phyloP scores from a whole-genome alignment of 202 grass and related monocot species.

The Elaeis oleifera region DNA sequence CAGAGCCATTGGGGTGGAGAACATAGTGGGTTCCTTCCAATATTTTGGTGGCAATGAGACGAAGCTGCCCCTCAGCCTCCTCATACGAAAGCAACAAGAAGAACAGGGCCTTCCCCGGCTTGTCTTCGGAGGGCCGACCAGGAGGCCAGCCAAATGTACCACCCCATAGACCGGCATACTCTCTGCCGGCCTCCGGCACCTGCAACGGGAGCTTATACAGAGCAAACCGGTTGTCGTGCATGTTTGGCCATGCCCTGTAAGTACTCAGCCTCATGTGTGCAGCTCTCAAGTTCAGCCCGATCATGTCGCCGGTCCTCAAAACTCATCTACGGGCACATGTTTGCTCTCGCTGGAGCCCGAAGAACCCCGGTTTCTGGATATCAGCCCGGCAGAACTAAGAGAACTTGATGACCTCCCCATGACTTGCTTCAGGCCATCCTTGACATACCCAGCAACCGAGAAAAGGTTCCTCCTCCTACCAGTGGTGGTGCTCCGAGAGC shows the following conservation, averaged over 20 bases:
- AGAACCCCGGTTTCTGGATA: neutral
- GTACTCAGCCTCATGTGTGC: conserved; percentile 36
- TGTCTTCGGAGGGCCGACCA: conserved; percentile 36
- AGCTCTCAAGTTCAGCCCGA: conserved; percentile 56
- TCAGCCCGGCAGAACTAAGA: conserved; percentile 4
- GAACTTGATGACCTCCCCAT: conserved; percentile 30
- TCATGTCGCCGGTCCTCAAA: conserved; percentile 30
- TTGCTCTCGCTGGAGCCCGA: conserved; percentile 28
- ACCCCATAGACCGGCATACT: conserved; percentile 73
- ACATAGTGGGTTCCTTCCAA: conserved; percentile 80
- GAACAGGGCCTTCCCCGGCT: conserved; percentile 57
- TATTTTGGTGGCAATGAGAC: conserved; percentile 73
- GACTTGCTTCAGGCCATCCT: conserved; percentile 52
- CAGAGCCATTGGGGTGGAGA: conserved; percentile 66
- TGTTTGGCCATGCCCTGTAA: conserved; percentile 61
- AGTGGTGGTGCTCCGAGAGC: neutral
- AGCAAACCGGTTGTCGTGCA: conserved; percentile 55
- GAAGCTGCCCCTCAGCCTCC: conserved; percentile 38
- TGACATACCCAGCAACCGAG: conserved; percentile 36
- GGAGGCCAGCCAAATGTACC: conserved; percentile 86
- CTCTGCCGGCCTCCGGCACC: conserved; percentile 24
- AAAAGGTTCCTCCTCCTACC: conserved; percentile 49
- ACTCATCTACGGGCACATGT: conserved; percentile 43
- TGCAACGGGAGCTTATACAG: conserved; percentile 71
- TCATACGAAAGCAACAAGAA: conserved; percentile 73